Evolutionary conservation across 768 basidiomycete genomes (phyloP).

Genomic region (Panaeolus cyanescens): DNA sequence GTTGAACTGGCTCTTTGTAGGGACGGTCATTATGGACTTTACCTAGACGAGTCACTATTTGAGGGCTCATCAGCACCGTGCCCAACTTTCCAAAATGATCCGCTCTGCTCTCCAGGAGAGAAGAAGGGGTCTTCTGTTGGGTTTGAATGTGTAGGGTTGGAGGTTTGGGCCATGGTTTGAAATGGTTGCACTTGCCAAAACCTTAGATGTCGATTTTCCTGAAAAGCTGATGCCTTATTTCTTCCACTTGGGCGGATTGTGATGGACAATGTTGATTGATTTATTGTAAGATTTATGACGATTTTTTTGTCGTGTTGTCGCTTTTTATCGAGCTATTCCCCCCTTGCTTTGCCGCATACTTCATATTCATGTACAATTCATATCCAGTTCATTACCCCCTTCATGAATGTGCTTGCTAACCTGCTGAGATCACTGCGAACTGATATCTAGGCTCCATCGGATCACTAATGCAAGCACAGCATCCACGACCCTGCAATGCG

Average conservation of each 20-base stretch:
- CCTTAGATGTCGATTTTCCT: no score
- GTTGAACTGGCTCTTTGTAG: slow-evolving; percentile 40
- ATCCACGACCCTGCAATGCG: neutral
- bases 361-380: neutral
- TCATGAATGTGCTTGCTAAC: neutral
- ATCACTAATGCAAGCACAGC: neutral
- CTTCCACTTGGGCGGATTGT: neutral
- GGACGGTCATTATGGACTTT: slow-evolving; percentile 87
- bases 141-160: slow-evolving; percentile 93
- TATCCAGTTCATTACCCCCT: neutral
- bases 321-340: neutral
- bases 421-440: neutral
- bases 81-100: slow-evolving; percentile 86
- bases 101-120: slow-evolving; percentile 60
- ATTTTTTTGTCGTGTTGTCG: neutral
- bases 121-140: slow-evolving; percentile 49
- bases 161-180: slow-evolving; percentile 81
- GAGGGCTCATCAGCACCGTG: slow-evolving; percentile 85
- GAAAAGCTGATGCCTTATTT: neutral
- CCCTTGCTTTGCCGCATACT: neutral
- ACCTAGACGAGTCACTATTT: slow-evolving; percentile 79
- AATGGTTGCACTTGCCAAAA: neutral
- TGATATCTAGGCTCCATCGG: neutral
- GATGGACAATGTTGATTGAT: neutral
- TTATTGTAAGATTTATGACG: neutral